These are phyloP conservation scores for Botrytis cinerea DNA, from an alignment of 2,329 filamentous ascomycete species.

Conservation along the genomic window DNA sequence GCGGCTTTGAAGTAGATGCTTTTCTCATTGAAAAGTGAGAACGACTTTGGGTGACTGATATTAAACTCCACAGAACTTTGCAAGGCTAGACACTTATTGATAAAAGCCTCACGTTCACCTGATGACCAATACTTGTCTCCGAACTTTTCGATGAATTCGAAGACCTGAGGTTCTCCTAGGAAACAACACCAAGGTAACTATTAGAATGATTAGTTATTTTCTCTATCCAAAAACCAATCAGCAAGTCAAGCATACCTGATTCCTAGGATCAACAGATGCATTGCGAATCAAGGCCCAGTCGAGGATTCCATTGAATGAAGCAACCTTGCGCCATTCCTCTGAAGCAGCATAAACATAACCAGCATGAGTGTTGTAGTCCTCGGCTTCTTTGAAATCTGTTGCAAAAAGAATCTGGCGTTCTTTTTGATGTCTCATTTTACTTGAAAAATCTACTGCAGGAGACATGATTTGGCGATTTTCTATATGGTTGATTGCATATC, in stretches of 20 bases:
- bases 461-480: too few relatives aligned
- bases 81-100: not conserved
- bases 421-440: too few relatives aligned
- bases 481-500: too few relatives aligned
- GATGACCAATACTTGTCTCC: not conserved
- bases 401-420: too few relatives aligned
- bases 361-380: not conserved
- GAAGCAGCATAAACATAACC: not conserved
- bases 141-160: not conserved
- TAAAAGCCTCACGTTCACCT: not conserved
- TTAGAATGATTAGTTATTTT: too few relatives aligned
- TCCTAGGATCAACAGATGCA: not conserved
- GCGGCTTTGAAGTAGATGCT: not conserved
- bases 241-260: too few relatives aligned
- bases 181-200: too few relatives aligned
- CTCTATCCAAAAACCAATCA: too few relatives aligned
- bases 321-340: not conserved
- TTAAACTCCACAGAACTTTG: fast-evolving
- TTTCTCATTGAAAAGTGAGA: not conserved
- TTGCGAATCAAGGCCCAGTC: not conserved
- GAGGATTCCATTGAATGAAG: not conserved
- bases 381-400: not conserved
- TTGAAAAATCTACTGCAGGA: not conserved
- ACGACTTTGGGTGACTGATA: not conserved
- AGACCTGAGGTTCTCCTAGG: not conserved